Percentiles rank a stretch among this genome's conserved stretches.
Conservation (phyloP, 768 basidiomycete genomes). For the Termitomyces sp. region DNA sequence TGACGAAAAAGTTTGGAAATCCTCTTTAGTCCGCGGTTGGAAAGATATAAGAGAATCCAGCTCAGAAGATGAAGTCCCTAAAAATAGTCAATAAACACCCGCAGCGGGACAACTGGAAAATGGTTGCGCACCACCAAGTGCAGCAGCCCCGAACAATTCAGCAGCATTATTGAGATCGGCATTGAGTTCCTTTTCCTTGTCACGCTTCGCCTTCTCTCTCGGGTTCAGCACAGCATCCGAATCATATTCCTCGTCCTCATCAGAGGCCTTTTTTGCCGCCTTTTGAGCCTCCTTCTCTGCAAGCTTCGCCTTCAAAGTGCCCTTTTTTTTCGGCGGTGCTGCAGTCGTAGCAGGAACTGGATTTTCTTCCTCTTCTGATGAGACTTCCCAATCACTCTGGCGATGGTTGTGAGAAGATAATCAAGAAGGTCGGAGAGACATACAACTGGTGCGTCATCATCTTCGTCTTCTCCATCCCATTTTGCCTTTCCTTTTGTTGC, state of each 20-base stretch:
- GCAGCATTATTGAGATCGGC: constrained; percentile 85
- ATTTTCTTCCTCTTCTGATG: constrained; percentile 64
- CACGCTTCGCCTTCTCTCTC: constrained; percentile 66
- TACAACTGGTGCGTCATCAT: constrained; percentile 74
- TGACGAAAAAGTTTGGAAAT: constrained; percentile 72
- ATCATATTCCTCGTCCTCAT: constrained; percentile 50
- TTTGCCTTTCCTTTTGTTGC: constrained; percentile 43
- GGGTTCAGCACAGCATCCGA: constrained; percentile 79
- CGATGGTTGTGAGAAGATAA: constrained; percentile 9
- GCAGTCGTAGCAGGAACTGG: constrained; percentile 38
- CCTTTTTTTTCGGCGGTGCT: constrained; percentile 86
- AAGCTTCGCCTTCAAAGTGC: constrained; percentile 84
- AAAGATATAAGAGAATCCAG: constrained; percentile 69
- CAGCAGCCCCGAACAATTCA: constrained; percentile 70
- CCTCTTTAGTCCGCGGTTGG: constrained; percentile 85
- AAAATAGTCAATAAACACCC: not conserved
- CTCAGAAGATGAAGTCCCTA: constrained; percentile 65
- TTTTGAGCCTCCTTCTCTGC: constrained; percentile 87
- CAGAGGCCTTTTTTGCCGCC: constrained; percentile 40
- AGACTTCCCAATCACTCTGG: constrained; percentile 95
- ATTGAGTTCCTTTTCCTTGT: constrained; percentile 78
- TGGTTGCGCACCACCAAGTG: constrained; percentile 48
- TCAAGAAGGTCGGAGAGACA: constrained; percentile 23
- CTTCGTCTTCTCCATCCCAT: constrained; percentile 93
- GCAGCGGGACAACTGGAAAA: not conserved